A percentile compares a stretch with the other conserved stretches of the same genome.
phyloP scores from a whole-genome alignment of 163 green algal species.

The Chlorella variabilis region DNA sequence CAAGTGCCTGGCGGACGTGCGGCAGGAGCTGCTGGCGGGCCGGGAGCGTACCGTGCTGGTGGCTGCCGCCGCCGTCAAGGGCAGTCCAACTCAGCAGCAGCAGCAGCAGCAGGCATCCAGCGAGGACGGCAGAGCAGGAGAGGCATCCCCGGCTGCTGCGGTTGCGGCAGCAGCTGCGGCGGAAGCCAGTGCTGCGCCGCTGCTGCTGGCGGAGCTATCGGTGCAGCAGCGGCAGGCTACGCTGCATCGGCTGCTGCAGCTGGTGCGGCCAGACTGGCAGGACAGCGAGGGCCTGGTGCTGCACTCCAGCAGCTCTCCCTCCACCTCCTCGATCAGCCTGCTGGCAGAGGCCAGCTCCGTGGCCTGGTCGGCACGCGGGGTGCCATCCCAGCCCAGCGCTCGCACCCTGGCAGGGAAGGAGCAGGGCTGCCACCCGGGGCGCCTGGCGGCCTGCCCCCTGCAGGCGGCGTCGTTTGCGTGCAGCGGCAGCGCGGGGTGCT shows the following conservation, averaged over 20 bases:
- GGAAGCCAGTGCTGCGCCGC: neutral
- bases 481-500: neutral
- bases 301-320: neutral
- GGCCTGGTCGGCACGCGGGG: neutral
- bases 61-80: no score
- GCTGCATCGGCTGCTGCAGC: neutral
- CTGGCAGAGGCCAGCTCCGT: neutral
- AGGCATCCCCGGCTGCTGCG: neutral
- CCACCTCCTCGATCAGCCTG: neutral
- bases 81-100: no score
- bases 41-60: neutral
- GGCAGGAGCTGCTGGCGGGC: slow-evolving; percentile 8
- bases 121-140: no score
- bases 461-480: neutral
- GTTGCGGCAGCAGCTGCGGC: neutral
- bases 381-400: neutral
- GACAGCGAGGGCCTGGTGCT: neutral
- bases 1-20: slow-evolving; percentile 11
- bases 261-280: neutral
- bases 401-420: no score
- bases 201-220: slow-evolving; percentile 6
- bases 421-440: no score
- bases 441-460: neutral
- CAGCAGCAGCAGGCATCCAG: no score
- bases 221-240: neutral